Conservation (phyloP, 202 grass and related monocot genomes). For the Digitaria exilis region DNA sequence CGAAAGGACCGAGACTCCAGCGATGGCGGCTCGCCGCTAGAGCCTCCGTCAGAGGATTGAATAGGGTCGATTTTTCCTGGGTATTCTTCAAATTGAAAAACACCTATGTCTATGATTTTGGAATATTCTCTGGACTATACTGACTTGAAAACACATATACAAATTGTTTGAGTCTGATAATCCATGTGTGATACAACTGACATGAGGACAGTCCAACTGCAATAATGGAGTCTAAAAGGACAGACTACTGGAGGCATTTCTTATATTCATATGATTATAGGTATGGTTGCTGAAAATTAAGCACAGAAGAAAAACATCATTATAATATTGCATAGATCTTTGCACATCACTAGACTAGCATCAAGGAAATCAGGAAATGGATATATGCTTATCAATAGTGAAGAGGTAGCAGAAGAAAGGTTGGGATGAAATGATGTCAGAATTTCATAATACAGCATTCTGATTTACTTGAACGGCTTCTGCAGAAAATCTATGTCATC, state of each 20-base stretch:
- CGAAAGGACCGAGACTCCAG: no score
- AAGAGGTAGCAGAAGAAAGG: constrained; percentile 7
- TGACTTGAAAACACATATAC: not conserved
- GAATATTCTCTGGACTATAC: constrained; percentile 9
- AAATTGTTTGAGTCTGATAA: constrained; percentile 11
- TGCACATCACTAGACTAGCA: not conserved
- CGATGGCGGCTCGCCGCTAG: no score
- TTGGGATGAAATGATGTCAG: constrained; percentile 37
- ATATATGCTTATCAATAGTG: not conserved
- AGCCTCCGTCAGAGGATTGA: no score
- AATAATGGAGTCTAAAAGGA: not conserved
- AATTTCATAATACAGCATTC: constrained; percentile 10
- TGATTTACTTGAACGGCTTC: constrained; percentile 9
- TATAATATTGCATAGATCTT: constrained; percentile 3
- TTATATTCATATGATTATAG: constrained; percentile 9
- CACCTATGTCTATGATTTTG: not conserved
- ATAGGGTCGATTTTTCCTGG: not conserved
- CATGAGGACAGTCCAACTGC: not conserved
- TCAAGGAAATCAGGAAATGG: constrained; percentile 21
- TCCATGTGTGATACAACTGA: constrained; percentile 22
- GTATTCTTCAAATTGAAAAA: not conserved
- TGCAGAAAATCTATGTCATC: not conserved
- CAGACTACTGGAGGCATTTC: not conserved
- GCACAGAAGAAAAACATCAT: not conserved
- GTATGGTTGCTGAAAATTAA: constrained; percentile 24